Evolutionary conservation across 176 grass and related monocot genomes (phyloP).

Genomic region (Carex myosuroides): DNA sequence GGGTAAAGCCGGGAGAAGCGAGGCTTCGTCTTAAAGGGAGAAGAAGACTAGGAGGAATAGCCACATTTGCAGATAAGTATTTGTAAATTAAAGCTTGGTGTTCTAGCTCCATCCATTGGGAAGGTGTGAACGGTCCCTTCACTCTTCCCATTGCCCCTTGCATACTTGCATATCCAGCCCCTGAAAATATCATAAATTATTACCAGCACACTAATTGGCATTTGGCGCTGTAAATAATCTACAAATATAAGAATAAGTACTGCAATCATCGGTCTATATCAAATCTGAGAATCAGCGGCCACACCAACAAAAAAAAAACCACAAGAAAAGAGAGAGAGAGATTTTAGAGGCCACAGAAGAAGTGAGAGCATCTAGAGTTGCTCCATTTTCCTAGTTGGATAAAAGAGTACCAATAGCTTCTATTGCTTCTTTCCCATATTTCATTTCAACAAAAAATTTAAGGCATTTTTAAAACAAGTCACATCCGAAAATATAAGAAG

Average conservation of each 20-base stretch:
- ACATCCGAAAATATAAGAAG: background rate
- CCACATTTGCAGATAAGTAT: slow-evolving; percentile 66
- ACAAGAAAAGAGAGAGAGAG: background rate
- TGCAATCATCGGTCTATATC: no score
- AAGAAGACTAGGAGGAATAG: slow-evolving; percentile 69
- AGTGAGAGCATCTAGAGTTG: no score
- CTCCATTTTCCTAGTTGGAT: no score
- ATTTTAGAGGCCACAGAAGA: no score
- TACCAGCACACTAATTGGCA: background rate
- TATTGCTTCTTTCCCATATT: background rate
- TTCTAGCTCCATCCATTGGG: slow-evolving; percentile 95
- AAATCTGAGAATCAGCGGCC: no score
- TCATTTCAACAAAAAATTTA: background rate
- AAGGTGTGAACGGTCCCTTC: slow-evolving; percentile 83
- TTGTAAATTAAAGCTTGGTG: slow-evolving; percentile 98
- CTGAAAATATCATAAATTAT: slow-evolving; percentile 23
- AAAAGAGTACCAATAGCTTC: background rate
- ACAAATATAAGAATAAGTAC: background rate
- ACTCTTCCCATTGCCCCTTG: slow-evolving; percentile 60
- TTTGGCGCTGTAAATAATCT: background rate
- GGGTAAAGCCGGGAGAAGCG: slow-evolving; percentile 6
- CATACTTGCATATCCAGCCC: slow-evolving; percentile 55
- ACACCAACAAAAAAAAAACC: background rate
- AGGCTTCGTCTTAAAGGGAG: slow-evolving; percentile 70
- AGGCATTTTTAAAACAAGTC: background rate